These are phyloP conservation scores for Talaromyces sp. DNA, from an alignment of 2,329 filamentous ascomycete species.

Conservation along the genomic window DNA sequence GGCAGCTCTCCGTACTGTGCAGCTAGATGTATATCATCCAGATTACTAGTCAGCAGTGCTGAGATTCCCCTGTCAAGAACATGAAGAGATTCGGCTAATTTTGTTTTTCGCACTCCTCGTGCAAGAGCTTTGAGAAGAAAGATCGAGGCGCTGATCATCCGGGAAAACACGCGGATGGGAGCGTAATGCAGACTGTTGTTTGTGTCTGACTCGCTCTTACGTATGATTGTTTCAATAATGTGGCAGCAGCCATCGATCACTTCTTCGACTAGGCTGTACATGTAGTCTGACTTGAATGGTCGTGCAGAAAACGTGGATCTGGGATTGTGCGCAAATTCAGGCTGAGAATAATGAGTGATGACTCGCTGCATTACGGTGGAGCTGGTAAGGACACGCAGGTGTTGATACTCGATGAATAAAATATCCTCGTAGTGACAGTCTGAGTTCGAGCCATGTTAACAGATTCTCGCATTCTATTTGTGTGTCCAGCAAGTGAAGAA, in stretches of 20 bases:
- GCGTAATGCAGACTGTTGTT: slow-evolving; percentile 18
- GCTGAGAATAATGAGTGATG: slow-evolving; percentile 48
- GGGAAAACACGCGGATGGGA: slow-evolving; percentile 51
- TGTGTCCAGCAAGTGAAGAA: neutral
- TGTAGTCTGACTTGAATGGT: neutral
- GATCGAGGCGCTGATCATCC: slow-evolving; percentile 45
- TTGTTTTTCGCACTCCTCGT: slow-evolving; percentile 47
- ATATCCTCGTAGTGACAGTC: slow-evolving; percentile 20
- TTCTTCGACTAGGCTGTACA: neutral
- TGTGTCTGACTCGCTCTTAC: neutral
- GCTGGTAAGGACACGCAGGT: slow-evolving; percentile 42
- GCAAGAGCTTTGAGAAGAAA: slow-evolving; percentile 52
- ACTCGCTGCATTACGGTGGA: slow-evolving; percentile 52
- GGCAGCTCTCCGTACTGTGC: slow-evolving; percentile 50
- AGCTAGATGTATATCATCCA: slow-evolving; percentile 52
- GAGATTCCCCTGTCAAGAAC: neutral
- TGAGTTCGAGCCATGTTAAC: neutral
- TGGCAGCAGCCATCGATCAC: neutral
- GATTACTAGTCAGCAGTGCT: slow-evolving; percentile 40
- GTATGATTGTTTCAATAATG: neutral
- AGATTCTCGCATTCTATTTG: neutral
- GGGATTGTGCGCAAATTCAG: slow-evolving; percentile 31
- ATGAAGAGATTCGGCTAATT: slow-evolving; percentile 41
- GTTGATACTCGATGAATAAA: slow-evolving; percentile 52
- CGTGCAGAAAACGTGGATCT: neutral